Evolutionary conservation across 345 rosid genomes (phyloP).

Genomic region (Gossypium anomalum): DNA sequence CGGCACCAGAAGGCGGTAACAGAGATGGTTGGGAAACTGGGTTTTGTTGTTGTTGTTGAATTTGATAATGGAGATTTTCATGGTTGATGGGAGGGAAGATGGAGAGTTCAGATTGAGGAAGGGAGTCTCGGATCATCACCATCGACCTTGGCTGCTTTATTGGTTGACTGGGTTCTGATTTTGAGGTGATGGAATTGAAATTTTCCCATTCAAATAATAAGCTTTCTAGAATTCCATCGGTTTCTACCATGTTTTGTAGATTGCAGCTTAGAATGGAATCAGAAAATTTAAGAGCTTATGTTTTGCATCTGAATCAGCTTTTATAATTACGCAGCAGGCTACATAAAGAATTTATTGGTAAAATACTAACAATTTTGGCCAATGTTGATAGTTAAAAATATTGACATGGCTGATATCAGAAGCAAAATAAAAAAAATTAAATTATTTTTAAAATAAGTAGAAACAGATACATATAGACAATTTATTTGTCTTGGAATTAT

Average conservation of each 20-base stretch:
- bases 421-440: no score
- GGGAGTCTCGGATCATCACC: slow-evolving; percentile 40
- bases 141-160: slow-evolving; percentile 25
- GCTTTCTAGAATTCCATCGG: neutral
- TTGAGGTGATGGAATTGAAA: neutral
- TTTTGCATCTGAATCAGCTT: neutral
- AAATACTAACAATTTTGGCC: no score
- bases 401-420: no score
- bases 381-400: no score
- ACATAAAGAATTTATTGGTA: no score
- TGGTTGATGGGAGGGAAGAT: slow-evolving; percentile 50
- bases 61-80: slow-evolving; percentile 41
- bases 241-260: neutral
- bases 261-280: neutral
- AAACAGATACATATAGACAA: no score
- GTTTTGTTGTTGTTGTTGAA: slow-evolving; percentile 2
- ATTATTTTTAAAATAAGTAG: no score
- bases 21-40: slow-evolving; percentile 8
- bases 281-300: neutral
- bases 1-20: slow-evolving; percentile 21
- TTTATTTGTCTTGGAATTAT: no score
- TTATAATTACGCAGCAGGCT: no score
- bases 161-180: neutral
- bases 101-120: slow-evolving; percentile 22
- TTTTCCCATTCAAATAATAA: slow-evolving; percentile 7